Evolutionary conservation across 2,329 filamentous ascomycete genomes (phyloP), one percentile per base, ranked within the genome.

Genomic region (Trichoderma brevicompactum): DNA sequence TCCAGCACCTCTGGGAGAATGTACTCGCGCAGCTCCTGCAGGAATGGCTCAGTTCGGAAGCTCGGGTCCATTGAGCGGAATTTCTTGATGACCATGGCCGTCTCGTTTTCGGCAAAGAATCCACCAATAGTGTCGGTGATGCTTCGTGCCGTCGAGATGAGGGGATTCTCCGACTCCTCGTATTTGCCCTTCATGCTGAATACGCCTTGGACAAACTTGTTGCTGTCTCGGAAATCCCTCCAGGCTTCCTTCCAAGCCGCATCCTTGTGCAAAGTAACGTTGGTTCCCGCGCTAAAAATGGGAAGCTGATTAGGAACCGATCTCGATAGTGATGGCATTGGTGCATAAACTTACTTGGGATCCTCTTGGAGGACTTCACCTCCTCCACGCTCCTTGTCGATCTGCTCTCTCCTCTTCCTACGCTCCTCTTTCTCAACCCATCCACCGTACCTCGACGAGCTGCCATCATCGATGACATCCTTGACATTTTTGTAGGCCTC

Each of bases 91-190:
- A 99, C 95, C 85, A 90, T 90, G 36, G 95, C 95, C 0, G 93
- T 97, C 81, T 99, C 95, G 77, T 98, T 99, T 79, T 99, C 95
- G 68, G 95, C 95, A 71, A 99, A 99, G 81, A 97, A 99, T 34
- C 95, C 93, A 53, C 91, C 92, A 44, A 99, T 88, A 65, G 91
- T 88, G 77, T 99, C 95, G 38, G 94, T 94, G 71, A 99, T 97
- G 77, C 92, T 93, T 75, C 95, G 90, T 1, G 94, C 95, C 0
- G 94, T 98, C 53, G 89, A 91, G 69, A 99, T 92, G 49, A 99
- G 84, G 7, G 95, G 94, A 77, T 99, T 99, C 75, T 99, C 95
- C 10, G 95, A 98, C 80, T 99, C 95, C 70, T 96, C 90, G 80
- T 98, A 98, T 65, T 89, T 89, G 65, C 87, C 88, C 79, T 94